Evolutionary conservation across 106 monocot genomes (phyloP), one percentile per base, ranked within the genome.

Genomic region (Dendrobium nobile): DNA sequence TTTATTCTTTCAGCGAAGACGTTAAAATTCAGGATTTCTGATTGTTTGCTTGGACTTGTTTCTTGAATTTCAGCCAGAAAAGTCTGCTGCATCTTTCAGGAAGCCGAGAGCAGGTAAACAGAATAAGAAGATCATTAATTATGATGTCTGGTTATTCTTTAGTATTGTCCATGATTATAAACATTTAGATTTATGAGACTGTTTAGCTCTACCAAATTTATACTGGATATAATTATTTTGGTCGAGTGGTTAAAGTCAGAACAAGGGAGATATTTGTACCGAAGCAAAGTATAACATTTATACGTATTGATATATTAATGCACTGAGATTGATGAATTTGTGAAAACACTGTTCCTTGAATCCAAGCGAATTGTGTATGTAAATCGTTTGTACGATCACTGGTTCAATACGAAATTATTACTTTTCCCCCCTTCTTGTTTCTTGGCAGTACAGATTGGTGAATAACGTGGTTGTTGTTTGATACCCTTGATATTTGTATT

Each of bases 31-130:
- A 13, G 51, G 51, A 51, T 13, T 51, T 51, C 13, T 13, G 51
- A 51, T 72, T 33, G 13, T 33, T 33, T 15, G 26, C 26, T 72
- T 72, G 72, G 72, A 3, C 33, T 72, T 15, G 33, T 15, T 72
- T 27, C 15, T 15, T 31, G 31, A 51, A 7, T 27, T 67, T 72
- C 33, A 9, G 24, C 26, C 64, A 72, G 33, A 9, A 31, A 72
- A 72, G 72, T 72, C 72, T 31, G 72, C 72, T 72, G 72, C 37
- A 37, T 72, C 67, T 19, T n/a, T 75, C 20, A 43, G 17, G 74
- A 43, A 75, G 74, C 74, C 44, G 17, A 75, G 74, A 44, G 43
- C 74, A 75, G 43, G 41, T 75, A 44, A 72, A 72, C 16, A 72
- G 16, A 72, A 37, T 15, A 72, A 72, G 17, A 33, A 4, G 40